phyloP scores from a whole-genome alignment of 1,139 yeast genomes.

The Wickerhamomyces sp. region DNA sequence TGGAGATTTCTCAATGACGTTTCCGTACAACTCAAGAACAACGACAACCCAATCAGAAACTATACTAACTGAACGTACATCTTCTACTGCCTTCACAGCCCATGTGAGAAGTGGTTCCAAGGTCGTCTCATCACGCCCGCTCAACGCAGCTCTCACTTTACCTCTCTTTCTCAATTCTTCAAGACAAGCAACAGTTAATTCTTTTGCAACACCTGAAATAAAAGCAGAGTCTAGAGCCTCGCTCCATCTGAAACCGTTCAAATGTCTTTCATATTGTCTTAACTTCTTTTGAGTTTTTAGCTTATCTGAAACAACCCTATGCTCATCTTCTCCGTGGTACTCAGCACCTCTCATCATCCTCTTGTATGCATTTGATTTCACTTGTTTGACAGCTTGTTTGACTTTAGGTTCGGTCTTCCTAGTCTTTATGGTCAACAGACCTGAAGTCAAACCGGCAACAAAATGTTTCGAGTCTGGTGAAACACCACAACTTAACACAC shows the following conservation, averaged over 20 bases:
- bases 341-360: slow-evolving; percentile 90
- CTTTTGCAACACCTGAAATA: slow-evolving; percentile 69
- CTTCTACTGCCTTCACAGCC: slow-evolving; percentile 71
- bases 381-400: slow-evolving; percentile 38
- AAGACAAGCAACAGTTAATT: slow-evolving; percentile 72
- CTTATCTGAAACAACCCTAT: slow-evolving; percentile 57
- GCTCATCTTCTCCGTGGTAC: slow-evolving; percentile 85
- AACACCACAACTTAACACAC: slow-evolving; percentile 83
- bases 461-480: slow-evolving; percentile 88
- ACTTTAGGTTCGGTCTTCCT: slow-evolving; percentile 64
- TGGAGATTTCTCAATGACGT: slow-evolving; percentile 68
- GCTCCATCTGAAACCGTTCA: slow-evolving; percentile 85
- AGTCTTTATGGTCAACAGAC: slow-evolving; percentile 83
- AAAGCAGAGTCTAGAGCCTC: slow-evolving; percentile 91
- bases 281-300: slow-evolving; percentile 51
- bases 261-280: slow-evolving; percentile 74
- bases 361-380: slow-evolving; percentile 41
- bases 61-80: slow-evolving; percentile 68
- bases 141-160: slow-evolving; percentile 71
- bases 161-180: slow-evolving; percentile 85
- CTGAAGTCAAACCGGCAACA: slow-evolving; percentile 91
- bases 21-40: slow-evolving; percentile 73
- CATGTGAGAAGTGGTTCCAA: slow-evolving; percentile 83
- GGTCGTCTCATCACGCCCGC: slow-evolving; percentile 80
- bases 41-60: slow-evolving; percentile 84